phyloP scores from a whole-genome alignment of 2,329 filamentous ascomycete genomes.

The Cladosporium halotolerans region DNA sequence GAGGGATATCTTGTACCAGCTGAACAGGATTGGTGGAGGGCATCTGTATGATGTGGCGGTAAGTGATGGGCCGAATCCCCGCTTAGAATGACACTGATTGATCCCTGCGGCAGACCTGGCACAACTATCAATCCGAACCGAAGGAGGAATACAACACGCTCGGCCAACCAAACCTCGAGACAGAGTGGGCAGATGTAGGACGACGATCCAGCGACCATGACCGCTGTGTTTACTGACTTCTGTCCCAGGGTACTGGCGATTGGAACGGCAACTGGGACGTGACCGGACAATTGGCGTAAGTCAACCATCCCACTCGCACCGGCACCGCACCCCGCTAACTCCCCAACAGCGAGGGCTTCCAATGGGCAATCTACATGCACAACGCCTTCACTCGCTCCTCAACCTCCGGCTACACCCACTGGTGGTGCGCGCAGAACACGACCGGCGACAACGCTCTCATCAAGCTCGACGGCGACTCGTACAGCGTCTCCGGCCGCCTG shows the following conservation, averaged over 20 bases:
- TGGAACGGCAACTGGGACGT: slow-evolving; percentile 18
- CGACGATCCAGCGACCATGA: neutral
- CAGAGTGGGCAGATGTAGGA: neutral
- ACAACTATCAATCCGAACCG: slow-evolving; percentile 21
- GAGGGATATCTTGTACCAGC: slow-evolving; percentile 26
- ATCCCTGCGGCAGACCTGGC: slow-evolving; percentile 17
- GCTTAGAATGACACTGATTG: slow-evolving; percentile 43
- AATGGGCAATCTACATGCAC: slow-evolving; percentile 24
- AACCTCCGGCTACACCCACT: slow-evolving; percentile 14
- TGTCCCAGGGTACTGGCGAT: neutral
- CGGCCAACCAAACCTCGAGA: neutral
- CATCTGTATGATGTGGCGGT: slow-evolving; percentile 46
- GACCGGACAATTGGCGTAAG: slow-evolving; percentile 7
- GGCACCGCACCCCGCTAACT: neutral
- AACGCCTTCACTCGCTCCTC: slow-evolving; percentile 17
- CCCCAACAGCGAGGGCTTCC: slow-evolving; percentile 19
- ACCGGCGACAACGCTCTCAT: slow-evolving; percentile 26
- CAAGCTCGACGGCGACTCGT: slow-evolving; percentile 10
- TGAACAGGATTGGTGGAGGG: slow-evolving; percentile 50
- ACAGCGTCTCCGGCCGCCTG: slow-evolving; percentile 6
- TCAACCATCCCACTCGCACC: neutral
- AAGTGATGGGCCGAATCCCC: slow-evolving; percentile 44
- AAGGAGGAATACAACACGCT: neutral
- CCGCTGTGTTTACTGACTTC: no score
- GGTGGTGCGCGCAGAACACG: slow-evolving; percentile 32